Conservation (phyloP, 2,329 filamentous ascomycete species). For the Leptoxyphium fumago region DNA sequence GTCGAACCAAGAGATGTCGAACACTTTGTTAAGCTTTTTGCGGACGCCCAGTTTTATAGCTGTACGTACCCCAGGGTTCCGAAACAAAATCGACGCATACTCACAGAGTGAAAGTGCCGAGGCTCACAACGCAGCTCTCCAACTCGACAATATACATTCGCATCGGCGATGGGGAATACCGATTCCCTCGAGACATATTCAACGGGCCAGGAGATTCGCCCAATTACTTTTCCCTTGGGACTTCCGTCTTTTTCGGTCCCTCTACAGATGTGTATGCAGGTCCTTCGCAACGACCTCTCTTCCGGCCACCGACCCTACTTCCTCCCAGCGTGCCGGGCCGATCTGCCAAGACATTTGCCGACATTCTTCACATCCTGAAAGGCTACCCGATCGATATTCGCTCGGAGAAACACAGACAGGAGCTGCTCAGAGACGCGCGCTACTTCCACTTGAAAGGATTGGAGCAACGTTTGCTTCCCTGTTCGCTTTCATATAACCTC, state of each 20-base stretch:
- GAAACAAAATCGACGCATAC: background rate
- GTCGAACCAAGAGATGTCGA: constrained; percentile 65
- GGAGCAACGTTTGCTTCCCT: constrained; percentile 73
- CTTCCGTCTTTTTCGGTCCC: constrained; percentile 71
- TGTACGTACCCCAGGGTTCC: constrained; percentile 33
- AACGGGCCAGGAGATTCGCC: constrained; percentile 75
- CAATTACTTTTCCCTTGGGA: constrained; percentile 89
- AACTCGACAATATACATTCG: constrained; percentile 85
- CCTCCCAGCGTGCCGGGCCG: constrained; percentile 70
- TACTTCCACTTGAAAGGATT: constrained; percentile 89
- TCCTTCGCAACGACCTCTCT: constrained; percentile 59
- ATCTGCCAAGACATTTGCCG: constrained; percentile 69
- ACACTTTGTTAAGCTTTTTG: constrained; percentile 84
- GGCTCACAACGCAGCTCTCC: constrained; percentile 78
- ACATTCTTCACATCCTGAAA: constrained; percentile 66
- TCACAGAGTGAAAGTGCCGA: constrained; percentile 47
- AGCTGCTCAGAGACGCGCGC: constrained; percentile 69
- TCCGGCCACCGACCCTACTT: constrained; percentile 73
- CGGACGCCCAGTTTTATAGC: constrained; percentile 89
- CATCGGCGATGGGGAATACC: constrained; percentile 75
- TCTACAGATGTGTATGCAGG: constrained; percentile 75
- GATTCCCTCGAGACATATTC: constrained; percentile 80
- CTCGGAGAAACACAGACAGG: constrained; percentile 59
- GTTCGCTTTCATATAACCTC: constrained; percentile 62
- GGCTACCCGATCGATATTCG: constrained; percentile 72